Conservation (phyloP, 2,329 filamentous ascomycete genomes). For the Lomentospora prolificans region DNA sequence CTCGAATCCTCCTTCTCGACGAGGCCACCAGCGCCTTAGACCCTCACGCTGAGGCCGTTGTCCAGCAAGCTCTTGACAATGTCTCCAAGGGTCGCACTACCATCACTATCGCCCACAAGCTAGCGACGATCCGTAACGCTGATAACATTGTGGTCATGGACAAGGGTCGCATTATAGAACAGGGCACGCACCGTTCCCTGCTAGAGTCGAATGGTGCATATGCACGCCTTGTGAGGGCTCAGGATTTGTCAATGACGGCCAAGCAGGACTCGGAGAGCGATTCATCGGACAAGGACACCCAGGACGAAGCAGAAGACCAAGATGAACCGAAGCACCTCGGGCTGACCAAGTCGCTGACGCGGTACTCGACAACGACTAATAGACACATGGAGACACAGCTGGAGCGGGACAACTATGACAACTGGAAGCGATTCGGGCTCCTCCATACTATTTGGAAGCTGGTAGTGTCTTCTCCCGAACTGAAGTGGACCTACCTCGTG, state of each 20-base stretch:
- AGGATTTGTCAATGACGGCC: constrained; percentile 22
- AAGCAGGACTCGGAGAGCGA: not conserved
- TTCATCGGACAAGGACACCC: constrained; percentile 1
- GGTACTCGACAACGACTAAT: constrained; percentile 17
- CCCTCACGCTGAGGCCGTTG: constrained; percentile 35
- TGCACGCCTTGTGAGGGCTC: constrained; percentile 34
- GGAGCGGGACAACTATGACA: constrained; percentile 26
- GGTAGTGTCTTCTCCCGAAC: constrained; percentile 25
- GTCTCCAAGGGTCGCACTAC: constrained; percentile 50
- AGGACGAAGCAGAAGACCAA: constrained; percentile 11
- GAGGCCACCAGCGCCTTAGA: constrained; percentile 55
- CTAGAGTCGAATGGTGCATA: constrained; percentile 39
- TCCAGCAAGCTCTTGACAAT: constrained; percentile 45
- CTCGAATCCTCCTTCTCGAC: constrained; percentile 55
- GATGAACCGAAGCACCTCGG: constrained; percentile 17
- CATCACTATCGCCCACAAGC: constrained; percentile 54
- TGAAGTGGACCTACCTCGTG: constrained; percentile 25
- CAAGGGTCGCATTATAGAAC: constrained; percentile 47
- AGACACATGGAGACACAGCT: constrained; percentile 21
- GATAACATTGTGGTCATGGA: constrained; percentile 59
- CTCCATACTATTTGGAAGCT: constrained; percentile 22
- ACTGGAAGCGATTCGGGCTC: constrained; percentile 21
- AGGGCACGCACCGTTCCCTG: constrained; percentile 51
- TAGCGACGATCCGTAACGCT: constrained; percentile 49
- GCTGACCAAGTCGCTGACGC: constrained; percentile 11